A percentile compares a stretch with the other conserved stretches of the same genome.
phyloP scores from a whole-genome alignment of 176 grass and related monocot genomes.

The Eremochloa ophiuroides region DNA sequence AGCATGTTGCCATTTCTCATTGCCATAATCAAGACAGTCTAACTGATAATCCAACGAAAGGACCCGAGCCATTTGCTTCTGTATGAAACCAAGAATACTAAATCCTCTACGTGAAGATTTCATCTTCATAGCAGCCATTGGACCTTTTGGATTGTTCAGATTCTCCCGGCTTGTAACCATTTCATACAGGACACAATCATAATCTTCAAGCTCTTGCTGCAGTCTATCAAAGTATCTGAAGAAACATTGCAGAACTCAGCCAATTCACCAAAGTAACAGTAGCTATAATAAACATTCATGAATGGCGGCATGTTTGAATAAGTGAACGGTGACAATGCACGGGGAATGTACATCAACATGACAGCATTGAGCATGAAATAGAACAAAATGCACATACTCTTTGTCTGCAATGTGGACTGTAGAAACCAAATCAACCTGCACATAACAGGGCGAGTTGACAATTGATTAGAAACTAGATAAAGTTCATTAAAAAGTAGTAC shows the following conservation, averaged over 20 bases:
- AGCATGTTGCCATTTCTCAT: slow-evolving; percentile 75
- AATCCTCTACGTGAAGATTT: slow-evolving; percentile 56
- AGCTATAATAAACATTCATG: neutral
- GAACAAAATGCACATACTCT: slow-evolving; percentile 37
- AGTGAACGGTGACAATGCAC: neutral
- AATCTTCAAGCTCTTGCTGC: slow-evolving; percentile 62
- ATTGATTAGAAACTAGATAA: slow-evolving; percentile 2
- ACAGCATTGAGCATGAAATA: neutral
- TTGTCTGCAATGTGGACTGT: slow-evolving; percentile 89
- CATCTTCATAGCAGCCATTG: slow-evolving; percentile 33
- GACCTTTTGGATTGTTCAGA: slow-evolving; percentile 36
- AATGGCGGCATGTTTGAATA: neutral
- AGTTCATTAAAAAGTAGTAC: neutral
- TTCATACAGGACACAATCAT: slow-evolving; percentile 90
- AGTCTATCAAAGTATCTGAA: slow-evolving; percentile 77
- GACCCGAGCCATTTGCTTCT: slow-evolving; percentile 68
- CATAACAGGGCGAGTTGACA: neutral
- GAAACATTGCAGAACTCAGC: neutral
- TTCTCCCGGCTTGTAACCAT: slow-evolving; percentile 61
- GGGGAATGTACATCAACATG: neutral
- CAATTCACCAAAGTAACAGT: neutral
- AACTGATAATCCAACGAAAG: slow-evolving; percentile 89
- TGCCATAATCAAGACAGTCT: slow-evolving; percentile 83
- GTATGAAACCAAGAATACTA: slow-evolving; percentile 81
- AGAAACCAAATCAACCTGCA: slow-evolving; percentile 90